phyloP scores from a whole-genome alignment of 2,329 filamentous ascomycete genomes.

The Bipolaris zeicola region DNA sequence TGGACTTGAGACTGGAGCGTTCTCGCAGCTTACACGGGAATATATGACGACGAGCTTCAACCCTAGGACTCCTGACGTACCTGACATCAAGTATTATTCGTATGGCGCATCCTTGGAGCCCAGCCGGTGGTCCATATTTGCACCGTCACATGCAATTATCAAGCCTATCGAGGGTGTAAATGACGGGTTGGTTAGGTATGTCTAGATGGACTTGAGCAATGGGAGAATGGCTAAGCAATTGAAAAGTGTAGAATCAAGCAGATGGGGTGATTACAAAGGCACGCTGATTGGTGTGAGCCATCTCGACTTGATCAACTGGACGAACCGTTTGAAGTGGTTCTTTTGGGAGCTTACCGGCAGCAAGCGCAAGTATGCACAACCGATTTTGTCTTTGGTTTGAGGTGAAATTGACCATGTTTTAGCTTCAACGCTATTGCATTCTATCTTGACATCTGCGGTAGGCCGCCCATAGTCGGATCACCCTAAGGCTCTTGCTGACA shows the following conservation, averaged over 20 bases:
- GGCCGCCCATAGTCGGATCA: constrained; percentile 12
- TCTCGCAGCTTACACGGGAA: constrained; percentile 63
- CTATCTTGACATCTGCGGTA: constrained; percentile 69
- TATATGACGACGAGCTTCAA: constrained; percentile 67
- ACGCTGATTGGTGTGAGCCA: constrained; percentile 68
- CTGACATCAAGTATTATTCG: constrained; percentile 65
- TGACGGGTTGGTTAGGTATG: constrained; percentile 65
- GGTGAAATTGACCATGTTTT: constrained; percentile 19
- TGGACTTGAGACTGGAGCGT: constrained; percentile 64
- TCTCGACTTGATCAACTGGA: constrained; percentile 70
- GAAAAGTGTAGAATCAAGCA: constrained; percentile 60
- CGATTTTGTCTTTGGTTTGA: no score
- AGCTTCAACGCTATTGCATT: constrained; percentile 69
- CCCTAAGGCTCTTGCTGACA: neutral
- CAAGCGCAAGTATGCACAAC: constrained; percentile 55
- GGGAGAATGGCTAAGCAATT: neutral
- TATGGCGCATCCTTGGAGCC: constrained; percentile 66
- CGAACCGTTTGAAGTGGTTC: constrained; percentile 64
- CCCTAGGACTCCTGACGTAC: constrained; percentile 60
- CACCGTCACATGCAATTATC: constrained; percentile 62
- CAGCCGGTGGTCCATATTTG: constrained; percentile 62
- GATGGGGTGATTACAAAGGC: constrained; percentile 68
- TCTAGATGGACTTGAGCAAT: neutral
- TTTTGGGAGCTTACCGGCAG: constrained; percentile 62
- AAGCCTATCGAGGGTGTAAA: constrained; percentile 62